Conservation (phyloP, 768 basidiomycete genomes). For the Mycena pura region DNA sequence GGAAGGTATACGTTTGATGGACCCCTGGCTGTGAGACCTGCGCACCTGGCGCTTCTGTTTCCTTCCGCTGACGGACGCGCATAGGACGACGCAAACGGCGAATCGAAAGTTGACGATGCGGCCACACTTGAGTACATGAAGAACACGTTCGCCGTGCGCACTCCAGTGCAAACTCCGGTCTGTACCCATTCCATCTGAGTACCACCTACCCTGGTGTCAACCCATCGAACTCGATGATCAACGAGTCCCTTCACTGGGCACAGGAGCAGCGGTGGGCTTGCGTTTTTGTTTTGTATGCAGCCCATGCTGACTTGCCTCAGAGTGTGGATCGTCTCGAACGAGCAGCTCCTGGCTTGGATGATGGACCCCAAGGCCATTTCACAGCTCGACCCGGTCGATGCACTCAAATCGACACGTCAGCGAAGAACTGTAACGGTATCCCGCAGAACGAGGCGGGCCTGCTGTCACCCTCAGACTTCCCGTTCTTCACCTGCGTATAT, state of each 20-base stretch:
- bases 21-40: slow-evolving; percentile 84
- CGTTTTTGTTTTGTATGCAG: background rate
- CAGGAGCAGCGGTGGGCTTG: slow-evolving; percentile 63
- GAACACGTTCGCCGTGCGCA: slow-evolving; percentile 72
- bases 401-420: slow-evolving; percentile 59
- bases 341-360: slow-evolving; percentile 78
- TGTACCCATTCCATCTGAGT: slow-evolving; percentile 75
- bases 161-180: slow-evolving; percentile 74
- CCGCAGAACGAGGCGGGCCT: slow-evolving; percentile 69
- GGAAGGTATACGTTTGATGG: slow-evolving; percentile 74
- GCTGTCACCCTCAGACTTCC: slow-evolving; percentile 72
- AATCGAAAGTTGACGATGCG: slow-evolving; percentile 53
- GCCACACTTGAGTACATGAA: slow-evolving; percentile 76
- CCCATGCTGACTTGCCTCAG: slow-evolving; percentile 26
- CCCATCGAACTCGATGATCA: slow-evolving; percentile 57
- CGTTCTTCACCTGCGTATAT: slow-evolving; percentile 82
- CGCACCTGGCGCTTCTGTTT: too few species aligned
- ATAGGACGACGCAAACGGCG: slow-evolving; percentile 66
- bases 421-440: slow-evolving; percentile 80
- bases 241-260: slow-evolving; percentile 81
- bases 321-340: slow-evolving; percentile 79
- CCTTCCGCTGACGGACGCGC: too few species aligned
- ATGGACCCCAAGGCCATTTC: slow-evolving; percentile 69
- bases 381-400: slow-evolving; percentile 57
- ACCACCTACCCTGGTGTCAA: slow-evolving; percentile 62